Conservation (phyloP, 1,139 yeast genomes). For the Waltiozyma sp. region DNA sequence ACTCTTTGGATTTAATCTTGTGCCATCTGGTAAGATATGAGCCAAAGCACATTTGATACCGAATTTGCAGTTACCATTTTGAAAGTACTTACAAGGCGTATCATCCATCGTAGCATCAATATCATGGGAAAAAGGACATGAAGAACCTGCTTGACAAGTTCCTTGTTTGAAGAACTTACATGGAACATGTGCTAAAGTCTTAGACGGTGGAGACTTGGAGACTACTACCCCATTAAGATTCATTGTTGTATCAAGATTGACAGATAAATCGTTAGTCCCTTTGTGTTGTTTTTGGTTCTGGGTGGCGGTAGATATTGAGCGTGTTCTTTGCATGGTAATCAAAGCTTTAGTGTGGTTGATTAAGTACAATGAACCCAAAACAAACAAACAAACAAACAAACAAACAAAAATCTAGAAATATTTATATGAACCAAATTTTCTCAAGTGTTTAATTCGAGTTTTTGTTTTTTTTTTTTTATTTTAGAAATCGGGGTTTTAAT, state of each 20-base stretch:
- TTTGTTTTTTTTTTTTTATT: too few relatives aligned
- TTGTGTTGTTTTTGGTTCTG: background rate
- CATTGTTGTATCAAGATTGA: background rate
- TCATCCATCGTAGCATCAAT: slow-evolving; percentile 47
- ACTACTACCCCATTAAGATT: background rate
- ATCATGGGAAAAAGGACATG: slow-evolving; percentile 88
- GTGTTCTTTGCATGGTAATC: background rate
- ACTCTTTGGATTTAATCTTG: slow-evolving; percentile 53
- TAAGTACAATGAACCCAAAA: too few relatives aligned
- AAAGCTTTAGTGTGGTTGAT: too few relatives aligned
- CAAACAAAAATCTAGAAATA: too few relatives aligned
- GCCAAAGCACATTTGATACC: slow-evolving; percentile 91
- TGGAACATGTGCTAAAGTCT: slow-evolving; percentile 75
- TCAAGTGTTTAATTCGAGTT: too few relatives aligned
- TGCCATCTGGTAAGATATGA: slow-evolving; percentile 81
- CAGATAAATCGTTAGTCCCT: too few relatives aligned
- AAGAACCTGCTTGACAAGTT: slow-evolving; percentile 82
- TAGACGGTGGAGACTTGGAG: background rate
- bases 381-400: too few relatives aligned
- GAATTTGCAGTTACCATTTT: slow-evolving; percentile 89
- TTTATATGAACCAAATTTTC: too few relatives aligned
- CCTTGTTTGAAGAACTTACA: slow-evolving; percentile 90
- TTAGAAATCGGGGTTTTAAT: too few relatives aligned
- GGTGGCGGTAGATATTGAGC: background rate
- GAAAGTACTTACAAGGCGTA: slow-evolving; percentile 86